A percentile compares a stretch with the other conserved stretches of the same genome.
Conservation (phyloP, 169 alveolate genomes). For the Eimeria maxima region DNA sequence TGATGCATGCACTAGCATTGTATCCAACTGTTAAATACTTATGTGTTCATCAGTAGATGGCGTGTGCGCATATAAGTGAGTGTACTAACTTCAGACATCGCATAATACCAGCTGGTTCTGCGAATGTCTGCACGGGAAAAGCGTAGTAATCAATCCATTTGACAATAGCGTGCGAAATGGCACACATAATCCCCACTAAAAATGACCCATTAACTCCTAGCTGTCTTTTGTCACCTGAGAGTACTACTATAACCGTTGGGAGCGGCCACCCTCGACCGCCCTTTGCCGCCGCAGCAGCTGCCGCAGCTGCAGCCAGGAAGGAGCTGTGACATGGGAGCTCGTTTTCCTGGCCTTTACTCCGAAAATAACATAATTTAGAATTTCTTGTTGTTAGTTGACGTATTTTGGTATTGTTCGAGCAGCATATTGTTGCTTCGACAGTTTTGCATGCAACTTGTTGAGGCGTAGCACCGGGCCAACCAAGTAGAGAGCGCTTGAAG, state of each 20-base stretch:
- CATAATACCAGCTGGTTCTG: not conserved
- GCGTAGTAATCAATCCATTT: not conserved
- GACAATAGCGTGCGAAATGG: not conserved
- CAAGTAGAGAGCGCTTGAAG: not conserved
- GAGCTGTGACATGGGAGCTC: not conserved
- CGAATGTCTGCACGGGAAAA: not conserved
- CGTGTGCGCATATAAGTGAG: not conserved
- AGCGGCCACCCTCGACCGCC: not conserved
- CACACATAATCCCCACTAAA: not conserved
- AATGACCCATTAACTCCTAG: not conserved
- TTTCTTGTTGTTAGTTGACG: not conserved
- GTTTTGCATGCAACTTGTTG: not conserved
- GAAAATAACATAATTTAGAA: not conserved
- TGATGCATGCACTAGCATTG: not conserved
- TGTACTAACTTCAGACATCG: not conserved
- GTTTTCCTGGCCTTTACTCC: not conserved
- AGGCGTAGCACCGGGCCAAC: not conserved
- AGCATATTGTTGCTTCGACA: not conserved
- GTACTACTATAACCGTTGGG: not conserved
- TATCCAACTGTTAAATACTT: not conserved
- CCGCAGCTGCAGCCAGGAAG: not conserved
- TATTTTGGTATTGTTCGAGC: not conserved
- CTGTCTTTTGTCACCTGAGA: not conserved
- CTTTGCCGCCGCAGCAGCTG: conserved; percentile 17
- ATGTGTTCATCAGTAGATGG: not conserved